phyloP scores from a whole-genome alignment of 805 yeast species.

The Clavispora asparagi region DNA sequence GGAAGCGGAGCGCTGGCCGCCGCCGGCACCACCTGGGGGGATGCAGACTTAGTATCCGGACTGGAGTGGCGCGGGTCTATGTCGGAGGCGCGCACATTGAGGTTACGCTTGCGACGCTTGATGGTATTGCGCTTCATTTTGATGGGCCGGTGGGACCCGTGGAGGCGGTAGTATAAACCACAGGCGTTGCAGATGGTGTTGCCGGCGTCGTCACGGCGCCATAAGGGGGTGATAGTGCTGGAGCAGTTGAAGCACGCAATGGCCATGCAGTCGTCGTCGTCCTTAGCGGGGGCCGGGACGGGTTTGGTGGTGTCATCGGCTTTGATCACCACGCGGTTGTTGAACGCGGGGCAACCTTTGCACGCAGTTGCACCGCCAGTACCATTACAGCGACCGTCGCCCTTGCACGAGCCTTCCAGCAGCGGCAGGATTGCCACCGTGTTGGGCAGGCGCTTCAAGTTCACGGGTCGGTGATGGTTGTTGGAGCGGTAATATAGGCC shows the following conservation, averaged over 20 bases:
- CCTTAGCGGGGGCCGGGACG: conserved; percentile 6
- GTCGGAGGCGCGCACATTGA: conserved; percentile 2
- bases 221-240: conserved; percentile 79
- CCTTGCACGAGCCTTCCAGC: conserved; percentile 60
- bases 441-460: conserved; percentile 55
- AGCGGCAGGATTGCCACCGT: conserved; percentile 37
- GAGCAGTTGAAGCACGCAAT: conserved; percentile 82
- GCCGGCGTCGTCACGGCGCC: conserved; percentile 81
- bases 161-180: conserved; percentile 71
- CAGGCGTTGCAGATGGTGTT: conserved; percentile 87
- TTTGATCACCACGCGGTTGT: conserved; percentile 54
- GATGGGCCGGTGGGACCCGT: conserved; percentile 73
- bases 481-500: conserved; percentile 57
- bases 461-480: conserved; percentile 60
- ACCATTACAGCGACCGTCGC: conserved; percentile 80
- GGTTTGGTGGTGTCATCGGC: conserved; percentile 5
- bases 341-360: conserved; percentile 77
- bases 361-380: conserved; percentile 82
- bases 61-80: not conserved
- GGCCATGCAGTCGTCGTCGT: conserved; percentile 42
- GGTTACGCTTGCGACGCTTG: conserved; percentile 61
- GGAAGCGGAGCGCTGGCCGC: not conserved
- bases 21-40: not conserved
- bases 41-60: not conserved
- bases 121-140: conserved; percentile 69